A percentile compares a stretch with the other conserved stretches of the same genome.
phyloP scores from a whole-genome alignment of 1,139 yeast species.

The Saccharomycopsis hybrid region DNA sequence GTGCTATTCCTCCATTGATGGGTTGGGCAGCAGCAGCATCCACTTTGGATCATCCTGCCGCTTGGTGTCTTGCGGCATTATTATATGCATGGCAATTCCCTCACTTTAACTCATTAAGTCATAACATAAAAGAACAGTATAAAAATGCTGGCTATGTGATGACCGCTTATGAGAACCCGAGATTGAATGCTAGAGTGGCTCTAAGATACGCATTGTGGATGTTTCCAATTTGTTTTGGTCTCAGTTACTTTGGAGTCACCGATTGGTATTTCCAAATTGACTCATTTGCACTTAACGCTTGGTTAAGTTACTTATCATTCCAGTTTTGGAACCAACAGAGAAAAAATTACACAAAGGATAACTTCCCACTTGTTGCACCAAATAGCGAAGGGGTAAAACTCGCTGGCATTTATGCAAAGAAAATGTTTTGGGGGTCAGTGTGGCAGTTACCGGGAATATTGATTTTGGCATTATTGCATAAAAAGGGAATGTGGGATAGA shows the following conservation, averaged over 20 bases:
- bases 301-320: slow-evolving; percentile 77
- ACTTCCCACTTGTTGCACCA: slow-evolving; percentile 31
- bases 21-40: slow-evolving; percentile 98
- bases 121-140: slow-evolving; percentile 81
- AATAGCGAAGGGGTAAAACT: slow-evolving; percentile 47
- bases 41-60: slow-evolving; percentile 77
- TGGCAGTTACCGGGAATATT: slow-evolving; percentile 89
- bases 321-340: slow-evolving; percentile 79
- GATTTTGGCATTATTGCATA: slow-evolving; percentile 88
- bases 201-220: slow-evolving; percentile 78
- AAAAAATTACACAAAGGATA: slow-evolving; percentile 40
- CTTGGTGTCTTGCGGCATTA: slow-evolving; percentile 89
- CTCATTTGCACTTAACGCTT: slow-evolving; percentile 73
- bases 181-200: slow-evolving; percentile 87
- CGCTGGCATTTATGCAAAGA: slow-evolving; percentile 68
- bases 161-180: slow-evolving; percentile 93
- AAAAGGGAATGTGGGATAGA: slow-evolving; percentile 88
- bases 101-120: slow-evolving; percentile 89
- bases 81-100: slow-evolving; percentile 99
- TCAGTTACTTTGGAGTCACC: slow-evolving; percentile 72
- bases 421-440: slow-evolving; percentile 90
- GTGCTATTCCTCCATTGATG: slow-evolving; percentile 98
- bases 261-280: slow-evolving; percentile 78
- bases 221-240: slow-evolving; percentile 89
- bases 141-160: slow-evolving; percentile 90